phyloP scores from a whole-genome alignment of 805 yeast genomes.

The Lipomyces kockii region DNA sequence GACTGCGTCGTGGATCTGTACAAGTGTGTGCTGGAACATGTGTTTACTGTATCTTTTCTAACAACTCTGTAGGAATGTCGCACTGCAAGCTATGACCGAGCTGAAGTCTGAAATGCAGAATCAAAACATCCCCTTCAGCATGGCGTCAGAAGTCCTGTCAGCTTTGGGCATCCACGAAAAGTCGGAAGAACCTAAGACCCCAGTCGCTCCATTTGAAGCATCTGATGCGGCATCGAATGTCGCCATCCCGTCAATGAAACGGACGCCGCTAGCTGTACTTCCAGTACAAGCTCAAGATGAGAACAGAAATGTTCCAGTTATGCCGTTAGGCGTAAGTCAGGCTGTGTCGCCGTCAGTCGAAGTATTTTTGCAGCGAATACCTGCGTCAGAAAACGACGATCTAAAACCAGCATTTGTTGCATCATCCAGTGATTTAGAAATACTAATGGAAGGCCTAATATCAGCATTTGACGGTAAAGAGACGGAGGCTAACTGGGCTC shows the following conservation, averaged over 20 bases:
- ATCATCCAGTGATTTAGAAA: constrained; percentile 43
- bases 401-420: constrained; percentile 45
- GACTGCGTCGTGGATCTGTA: constrained; percentile 49
- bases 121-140: constrained; percentile 15
- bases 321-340: not conserved
- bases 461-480: constrained; percentile 69
- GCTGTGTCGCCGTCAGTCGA: constrained; percentile 8
- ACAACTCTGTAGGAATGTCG: constrained; percentile 3
- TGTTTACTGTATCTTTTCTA: not conserved
- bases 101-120: constrained; percentile 19
- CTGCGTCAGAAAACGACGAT: constrained; percentile 50
- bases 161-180: constrained; percentile 9
- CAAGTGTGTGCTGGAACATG: constrained; percentile 40
- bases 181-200: not conserved
- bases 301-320: constrained; percentile 10
- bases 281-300: constrained; percentile 19
- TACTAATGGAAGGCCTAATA: constrained; percentile 43
- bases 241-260: constrained; percentile 5
- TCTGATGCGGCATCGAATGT: not conserved
- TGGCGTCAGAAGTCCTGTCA: constrained; percentile 1
- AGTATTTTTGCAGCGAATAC: constrained; percentile 36
- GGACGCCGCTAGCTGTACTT: constrained; percentile 24
- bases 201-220: not conserved
- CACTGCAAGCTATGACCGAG: constrained; percentile 18
- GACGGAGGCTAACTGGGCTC: constrained; percentile 85